phyloP scores from a whole-genome alignment of 2,329 filamentous ascomycete species.

The Paracoccidioides brasiliensis region DNA sequence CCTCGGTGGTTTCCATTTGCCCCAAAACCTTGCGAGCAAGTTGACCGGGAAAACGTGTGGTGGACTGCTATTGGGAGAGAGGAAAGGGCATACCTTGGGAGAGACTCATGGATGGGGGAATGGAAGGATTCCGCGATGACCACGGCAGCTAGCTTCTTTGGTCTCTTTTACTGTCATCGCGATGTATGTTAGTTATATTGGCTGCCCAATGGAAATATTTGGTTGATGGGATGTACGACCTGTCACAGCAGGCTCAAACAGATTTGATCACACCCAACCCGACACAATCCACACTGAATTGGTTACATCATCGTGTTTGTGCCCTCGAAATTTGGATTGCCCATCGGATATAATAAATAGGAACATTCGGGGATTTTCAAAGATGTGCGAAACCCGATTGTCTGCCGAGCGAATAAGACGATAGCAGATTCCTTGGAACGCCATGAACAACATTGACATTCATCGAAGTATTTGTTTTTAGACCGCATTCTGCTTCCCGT shows the following conservation, averaged over 20 bases:
- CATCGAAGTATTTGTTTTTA: too few relatives aligned
- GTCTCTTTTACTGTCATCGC: not conserved
- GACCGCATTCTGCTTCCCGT: too few relatives aligned
- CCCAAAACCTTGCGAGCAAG: not conserved
- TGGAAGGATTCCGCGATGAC: not conserved
- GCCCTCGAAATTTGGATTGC: not conserved
- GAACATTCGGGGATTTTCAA: too few relatives aligned
- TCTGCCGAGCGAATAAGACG: too few relatives aligned
- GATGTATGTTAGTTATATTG: not conserved
- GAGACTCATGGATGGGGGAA: too few relatives aligned
- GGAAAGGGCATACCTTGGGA: not conserved
- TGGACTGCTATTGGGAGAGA: not conserved
- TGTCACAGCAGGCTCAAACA: not conserved
- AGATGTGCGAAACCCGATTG: too few relatives aligned
- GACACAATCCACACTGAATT: not conserved
- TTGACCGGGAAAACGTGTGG: not conserved
- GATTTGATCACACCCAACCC: not conserved
- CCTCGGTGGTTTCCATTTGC: not conserved
- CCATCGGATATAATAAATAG: too few relatives aligned
- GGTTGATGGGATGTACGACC: not conserved
- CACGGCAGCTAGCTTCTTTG: not conserved
- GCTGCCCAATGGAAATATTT: not conserved
- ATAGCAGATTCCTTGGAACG: too few relatives aligned
- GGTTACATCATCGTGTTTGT: not conserved
- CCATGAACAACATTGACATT: conserved; percentile 9